Base-by-base conservation (phyloP, 1,139 yeast species). In the Blastobotrys apis region DNA sequence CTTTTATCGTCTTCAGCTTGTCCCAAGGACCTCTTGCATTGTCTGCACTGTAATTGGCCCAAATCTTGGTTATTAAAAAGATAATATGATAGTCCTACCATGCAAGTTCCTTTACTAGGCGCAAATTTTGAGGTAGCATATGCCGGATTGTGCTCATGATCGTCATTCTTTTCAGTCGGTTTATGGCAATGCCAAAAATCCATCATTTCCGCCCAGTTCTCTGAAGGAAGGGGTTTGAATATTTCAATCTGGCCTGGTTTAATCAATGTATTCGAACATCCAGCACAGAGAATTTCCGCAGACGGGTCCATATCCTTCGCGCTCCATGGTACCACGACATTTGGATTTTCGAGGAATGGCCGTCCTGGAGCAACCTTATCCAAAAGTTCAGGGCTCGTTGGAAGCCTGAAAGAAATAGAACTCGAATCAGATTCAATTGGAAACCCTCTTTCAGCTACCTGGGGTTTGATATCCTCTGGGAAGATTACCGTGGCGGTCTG, bases 181-280 rank as follows among this genome's bases (percentile, higher is more conserved):
- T 88, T 88, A 61, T 92, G 97, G 60, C 98, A 92, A 62, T 92
- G 97, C 98, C 98, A 92, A 53, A 84, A 84, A 50, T 92, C 48
- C 95, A 92, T 84, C 75, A 92, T 71, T 60, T 92, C 98, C 10
- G 84, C 78, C 98, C 98, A 92, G 44, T 80, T 71, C 56, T 88
- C 97, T 1, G 95, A 84, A 0, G 98, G 98, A 81, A 90, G 75
- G 37, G 86, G 85, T 40, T 60, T 62, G 65, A 65, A 64, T 3
- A 44, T 41, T 3, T 25, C 27, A 16, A 55, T 47, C 12, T 40
- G 38, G 10, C 41, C 30, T 25, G 49, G 27, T 23, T 35, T 37
- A 13, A 47, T 31, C 9, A 55, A 23, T 6, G 15, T 16, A 4
- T 22, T 17, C 9, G 35, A 25, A 31, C 55, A 52, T 3, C 42